These are phyloP conservation scores for Saitozyma sp. DNA, from an alignment of 768 basidiomycete species.

Conservation along the genomic window DNA sequence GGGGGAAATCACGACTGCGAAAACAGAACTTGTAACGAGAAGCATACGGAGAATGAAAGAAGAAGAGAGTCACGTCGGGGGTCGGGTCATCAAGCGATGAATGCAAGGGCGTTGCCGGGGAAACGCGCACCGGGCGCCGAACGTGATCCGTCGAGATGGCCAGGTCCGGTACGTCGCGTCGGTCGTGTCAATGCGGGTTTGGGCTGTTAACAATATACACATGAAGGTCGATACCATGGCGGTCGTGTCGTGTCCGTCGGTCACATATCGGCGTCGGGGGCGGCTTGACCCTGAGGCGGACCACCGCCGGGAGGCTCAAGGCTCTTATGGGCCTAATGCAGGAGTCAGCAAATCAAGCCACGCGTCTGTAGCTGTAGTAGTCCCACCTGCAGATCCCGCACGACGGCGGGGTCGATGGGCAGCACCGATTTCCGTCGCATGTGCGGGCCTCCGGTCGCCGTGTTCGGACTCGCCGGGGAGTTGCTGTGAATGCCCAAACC, in stretches of 20 bases:
- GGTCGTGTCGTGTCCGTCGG: background rate
- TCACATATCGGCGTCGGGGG: background rate
- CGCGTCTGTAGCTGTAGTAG: background rate
- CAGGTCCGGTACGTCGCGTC: too few species aligned
- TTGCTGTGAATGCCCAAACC: slow-evolving; percentile 61
- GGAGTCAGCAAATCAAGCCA: background rate
- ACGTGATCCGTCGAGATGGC: too few species aligned
- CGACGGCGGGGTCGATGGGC: slow-evolving; percentile 60
- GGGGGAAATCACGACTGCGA: too few species aligned
- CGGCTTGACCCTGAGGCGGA: background rate
- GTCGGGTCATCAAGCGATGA: too few species aligned
- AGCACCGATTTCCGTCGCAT: slow-evolving; percentile 92
- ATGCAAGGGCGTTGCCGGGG: too few species aligned
- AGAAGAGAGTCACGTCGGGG: too few species aligned
- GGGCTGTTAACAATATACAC: background rate
- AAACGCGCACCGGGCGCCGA: too few species aligned
- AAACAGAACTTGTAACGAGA: too few species aligned
- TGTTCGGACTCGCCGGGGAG: slow-evolving; percentile 58
- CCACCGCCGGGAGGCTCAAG: background rate
- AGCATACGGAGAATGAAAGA: too few species aligned
- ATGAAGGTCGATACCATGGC: background rate
- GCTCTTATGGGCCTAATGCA: background rate
- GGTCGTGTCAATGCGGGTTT: too few species aligned
- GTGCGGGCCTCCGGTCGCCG: slow-evolving; percentile 62
- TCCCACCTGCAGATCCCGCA: slow-evolving; percentile 48